Conservation (phyloP, 1,139 yeast genomes). For the Candida freyschussii region DNA sequence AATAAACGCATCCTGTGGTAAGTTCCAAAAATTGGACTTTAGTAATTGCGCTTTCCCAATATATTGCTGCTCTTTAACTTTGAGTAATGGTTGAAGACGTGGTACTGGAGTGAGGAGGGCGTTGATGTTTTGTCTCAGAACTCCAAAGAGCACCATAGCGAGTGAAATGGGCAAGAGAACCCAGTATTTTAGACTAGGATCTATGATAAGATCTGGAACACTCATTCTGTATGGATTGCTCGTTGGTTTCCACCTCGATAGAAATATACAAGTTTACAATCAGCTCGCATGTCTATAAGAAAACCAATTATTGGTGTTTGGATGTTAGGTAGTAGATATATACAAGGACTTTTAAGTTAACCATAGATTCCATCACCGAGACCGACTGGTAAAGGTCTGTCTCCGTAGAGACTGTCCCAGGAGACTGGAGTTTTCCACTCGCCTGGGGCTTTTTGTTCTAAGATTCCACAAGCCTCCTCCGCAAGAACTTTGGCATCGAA, state of each 20-base stretch:
- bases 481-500: slow-evolving; percentile 64
- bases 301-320: no score
- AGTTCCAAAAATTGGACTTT: slow-evolving; percentile 41
- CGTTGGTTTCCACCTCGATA: no score
- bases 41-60: slow-evolving; percentile 53
- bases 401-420: slow-evolving; percentile 86
- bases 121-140: slow-evolving; percentile 68
- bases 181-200: slow-evolving; percentile 84
- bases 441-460: slow-evolving; percentile 22
- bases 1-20: slow-evolving; percentile 44
- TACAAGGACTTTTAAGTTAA: slow-evolving; percentile 4
- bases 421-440: slow-evolving; percentile 48
- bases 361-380: slow-evolving; percentile 58
- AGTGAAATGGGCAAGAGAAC: slow-evolving; percentile 84
- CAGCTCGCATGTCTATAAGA: no score
- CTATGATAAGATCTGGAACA: slow-evolving; percentile 57
- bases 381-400: slow-evolving; percentile 57
- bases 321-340: not conserved
- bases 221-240: no score
- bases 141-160: slow-evolving; percentile 89
- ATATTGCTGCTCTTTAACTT: slow-evolving; percentile 55
- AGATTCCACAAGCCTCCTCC: slow-evolving; percentile 32
- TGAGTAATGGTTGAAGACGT: slow-evolving; percentile 46
- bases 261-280: no score
- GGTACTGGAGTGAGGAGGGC: slow-evolving; percentile 54